Conservation (phyloP, 2,329 filamentous ascomycete genomes). For the Fusarium decemcellulare region DNA sequence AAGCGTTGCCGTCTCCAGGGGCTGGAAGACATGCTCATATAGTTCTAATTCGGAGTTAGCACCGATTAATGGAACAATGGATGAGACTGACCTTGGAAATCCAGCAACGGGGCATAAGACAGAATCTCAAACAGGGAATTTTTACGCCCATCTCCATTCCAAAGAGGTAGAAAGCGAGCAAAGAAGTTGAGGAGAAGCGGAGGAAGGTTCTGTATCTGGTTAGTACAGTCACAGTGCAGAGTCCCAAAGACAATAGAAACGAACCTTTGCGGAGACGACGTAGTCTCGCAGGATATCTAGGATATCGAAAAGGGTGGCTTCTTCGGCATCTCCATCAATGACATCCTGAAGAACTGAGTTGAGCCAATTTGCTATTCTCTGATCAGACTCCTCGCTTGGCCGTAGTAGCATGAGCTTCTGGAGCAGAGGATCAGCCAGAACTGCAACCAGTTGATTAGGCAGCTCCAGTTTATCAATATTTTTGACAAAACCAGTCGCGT, state of each 20-base stretch:
- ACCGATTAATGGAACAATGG: neutral
- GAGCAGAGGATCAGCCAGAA: constrained; percentile 81
- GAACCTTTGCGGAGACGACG: constrained; percentile 69
- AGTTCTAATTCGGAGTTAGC: constrained; percentile 61
- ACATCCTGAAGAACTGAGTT: constrained; percentile 69
- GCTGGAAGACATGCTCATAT: constrained; percentile 61
- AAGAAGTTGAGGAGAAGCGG: constrained; percentile 66
- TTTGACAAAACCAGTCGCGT: constrained; percentile 76
- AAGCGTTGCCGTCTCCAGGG: constrained; percentile 66
- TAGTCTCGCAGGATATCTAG: constrained; percentile 70
- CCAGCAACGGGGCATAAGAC: constrained; percentile 65
- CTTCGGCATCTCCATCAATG: constrained; percentile 64
- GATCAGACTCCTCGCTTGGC: constrained; percentile 65
- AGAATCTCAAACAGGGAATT: constrained; percentile 71
- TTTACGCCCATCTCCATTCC: constrained; percentile 72
- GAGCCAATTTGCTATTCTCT: constrained; percentile 73
- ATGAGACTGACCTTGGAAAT: constrained; percentile 66
- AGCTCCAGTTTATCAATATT: constrained; percentile 84
- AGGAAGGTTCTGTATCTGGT: constrained; percentile 58
- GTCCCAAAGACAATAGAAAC: constrained; percentile 16
- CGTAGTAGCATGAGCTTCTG: constrained; percentile 82
- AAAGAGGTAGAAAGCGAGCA: constrained; percentile 67
- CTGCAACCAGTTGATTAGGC: constrained; percentile 85
- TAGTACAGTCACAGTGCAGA: constrained; percentile 11
- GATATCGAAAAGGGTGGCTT: constrained; percentile 66